Evolutionary conservation across 306 rosid species (phyloP), one percentile per base, ranked within the genome.

Genomic region (Trifolium repens): DNA sequence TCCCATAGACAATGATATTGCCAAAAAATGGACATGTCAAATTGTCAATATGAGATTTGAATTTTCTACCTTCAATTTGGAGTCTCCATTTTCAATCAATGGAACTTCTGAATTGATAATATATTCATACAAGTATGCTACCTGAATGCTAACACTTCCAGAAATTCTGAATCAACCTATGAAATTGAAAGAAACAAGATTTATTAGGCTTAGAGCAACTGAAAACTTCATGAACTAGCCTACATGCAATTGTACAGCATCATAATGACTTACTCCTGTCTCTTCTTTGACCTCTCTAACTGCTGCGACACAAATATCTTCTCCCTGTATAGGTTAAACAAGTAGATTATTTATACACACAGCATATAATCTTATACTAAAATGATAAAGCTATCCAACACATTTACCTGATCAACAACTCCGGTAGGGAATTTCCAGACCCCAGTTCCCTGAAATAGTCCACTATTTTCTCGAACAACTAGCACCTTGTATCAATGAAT

Each of bases 221-320:
- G 43, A 62, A 40, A 80, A 67, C 40, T 26, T 24, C 57, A 13
- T 27, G 1, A 52, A 67, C 52, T 63, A 59, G 61, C 50, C 49
- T 17, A 54, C 49, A 62, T 47, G 58, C 24, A 59, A 79, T n/a
- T 72, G 68, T 7, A 59, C 49, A 4, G 17, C 55, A 17, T 7
- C 32, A 26, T 50, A 32, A 83, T 24, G 46, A 79, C 96, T 89
- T 79, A 94, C 98, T 69, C 93, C 93, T 39, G 97, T 94, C 85
- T 94, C 98, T 87, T 94, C 97, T 82, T 84, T 90, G 63, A 90
- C 98, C 81, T 94, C 93, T 86, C 97, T 87, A 50, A 75, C 88
- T 37, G 90, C 96, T 67, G 97, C 97, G 77, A 44, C 89, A 82
- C 70, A 77, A 43, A 94, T 86, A 72, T 94, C 93, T 86, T 91